Evolutionary conservation across 805 yeast species (phyloP), one percentile per base, ranked within the genome.

Genomic region (Candida koratica): DNA sequence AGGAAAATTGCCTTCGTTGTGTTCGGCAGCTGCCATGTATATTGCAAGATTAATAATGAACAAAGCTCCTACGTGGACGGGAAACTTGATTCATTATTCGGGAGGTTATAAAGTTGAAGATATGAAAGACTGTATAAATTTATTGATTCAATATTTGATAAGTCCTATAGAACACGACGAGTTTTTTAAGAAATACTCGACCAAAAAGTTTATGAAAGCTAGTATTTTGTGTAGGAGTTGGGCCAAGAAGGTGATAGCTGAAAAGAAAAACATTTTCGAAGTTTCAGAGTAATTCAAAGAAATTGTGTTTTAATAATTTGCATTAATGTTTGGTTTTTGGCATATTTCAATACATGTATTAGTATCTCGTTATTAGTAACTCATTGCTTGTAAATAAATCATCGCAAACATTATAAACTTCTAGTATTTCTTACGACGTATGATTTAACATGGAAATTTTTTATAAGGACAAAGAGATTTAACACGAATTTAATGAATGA

Each of bases 171-270:
- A 78, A 40, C 95, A 89, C 61, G 95, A 86, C 53, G 96, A 87
- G 57, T 87, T 90, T 53, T 88, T 87, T 68, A 85, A 84, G 55
- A 93, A 93, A 63, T 93, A 93, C 56, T 90, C 95, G 32, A 77
- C 93, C 20, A 79, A 87, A 55, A 82, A 84, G 57, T 88, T 81
- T 55, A 77, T 93, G 82, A 85, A 86, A 60, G 93, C 88, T 17
- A 79, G 87, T 39, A 75, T 83, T 13, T 68, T 82, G 39, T 81
- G 93, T 44, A 74, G 90, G 55, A 84, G 82, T 56, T 84, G 93
- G 93, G 93, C 89, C 16, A 77, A 81, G 54, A 73, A 77, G 49
- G 62, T 73, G 36, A 61, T 62, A 28, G 52, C 65, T 28, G 79
- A 73, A 42, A 69, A 71, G 33, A 71, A 64, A 43, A 54, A 57